phyloP scores from a whole-genome alignment of 805 yeast genomes.

The Saccharomycopsis schoenii region DNA sequence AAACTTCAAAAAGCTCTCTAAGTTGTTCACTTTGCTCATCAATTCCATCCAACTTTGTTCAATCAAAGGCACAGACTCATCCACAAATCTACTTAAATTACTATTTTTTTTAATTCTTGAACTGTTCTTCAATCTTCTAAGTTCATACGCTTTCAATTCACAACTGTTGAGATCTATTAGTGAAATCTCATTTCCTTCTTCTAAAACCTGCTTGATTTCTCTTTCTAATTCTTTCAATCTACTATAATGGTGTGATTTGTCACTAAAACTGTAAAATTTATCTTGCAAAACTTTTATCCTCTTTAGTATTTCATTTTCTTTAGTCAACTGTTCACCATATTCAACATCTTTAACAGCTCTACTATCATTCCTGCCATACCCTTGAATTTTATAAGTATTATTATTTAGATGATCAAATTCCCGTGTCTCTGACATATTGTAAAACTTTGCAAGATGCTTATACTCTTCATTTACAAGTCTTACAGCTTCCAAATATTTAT shows the following conservation, averaged over 20 bases:
- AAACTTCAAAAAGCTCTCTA: conserved; percentile 13
- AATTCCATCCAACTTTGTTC: conserved; percentile 2
- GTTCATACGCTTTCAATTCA: conserved; percentile 13
- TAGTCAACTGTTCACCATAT: not conserved
- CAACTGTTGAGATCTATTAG: not conserved
- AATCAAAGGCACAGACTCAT: not conserved
- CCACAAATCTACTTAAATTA: conserved; percentile 1
- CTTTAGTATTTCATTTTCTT: not conserved
- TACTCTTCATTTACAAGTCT: not conserved
- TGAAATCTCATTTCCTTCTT: not conserved
- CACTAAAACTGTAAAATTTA: not conserved
- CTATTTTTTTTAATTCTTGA: conserved; percentile 1
- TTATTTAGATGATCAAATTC: not conserved
- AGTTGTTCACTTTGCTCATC: conserved; percentile 9
- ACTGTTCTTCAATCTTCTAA: conserved; percentile 3
- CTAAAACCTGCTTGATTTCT: not conserved
- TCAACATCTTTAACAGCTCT: not conserved
- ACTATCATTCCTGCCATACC: not conserved
- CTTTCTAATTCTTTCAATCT: not conserved
- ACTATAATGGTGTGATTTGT: not conserved
- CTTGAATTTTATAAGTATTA: not conserved
- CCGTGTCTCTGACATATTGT: not conserved
- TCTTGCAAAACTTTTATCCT: not conserved
- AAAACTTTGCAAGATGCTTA: not conserved
- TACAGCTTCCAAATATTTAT: not conserved